Conservation (phyloP, 2,329 filamentous ascomycete genomes). For the Curvularia eragrostidis region DNA sequence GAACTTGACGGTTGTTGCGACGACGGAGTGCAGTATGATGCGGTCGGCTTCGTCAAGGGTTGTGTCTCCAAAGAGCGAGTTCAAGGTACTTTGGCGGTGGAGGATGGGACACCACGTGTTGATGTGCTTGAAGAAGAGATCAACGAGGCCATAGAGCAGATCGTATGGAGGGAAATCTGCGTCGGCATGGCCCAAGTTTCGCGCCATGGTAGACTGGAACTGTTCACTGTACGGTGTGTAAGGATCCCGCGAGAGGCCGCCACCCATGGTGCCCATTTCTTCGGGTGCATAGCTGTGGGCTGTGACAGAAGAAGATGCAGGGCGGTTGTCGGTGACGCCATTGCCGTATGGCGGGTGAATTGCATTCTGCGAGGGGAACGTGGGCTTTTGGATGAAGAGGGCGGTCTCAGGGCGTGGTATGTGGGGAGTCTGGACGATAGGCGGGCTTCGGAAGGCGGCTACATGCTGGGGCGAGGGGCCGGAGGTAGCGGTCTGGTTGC, state of each 20-base stretch:
- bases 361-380: conserved; percentile 44
- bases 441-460: conserved; percentile 44
- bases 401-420: conserved; percentile 54
- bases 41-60: conserved; percentile 81
- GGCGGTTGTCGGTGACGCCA: conserved; percentile 49
- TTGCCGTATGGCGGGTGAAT: conserved; percentile 42
- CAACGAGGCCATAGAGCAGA: conserved; percentile 65
- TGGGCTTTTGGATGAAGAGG: conserved; percentile 55
- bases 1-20: conserved; percentile 85
- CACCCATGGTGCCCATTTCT: conserved; percentile 31
- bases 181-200: conserved; percentile 42
- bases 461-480: conserved; percentile 43
- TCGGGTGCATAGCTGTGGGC: conserved; percentile 43
- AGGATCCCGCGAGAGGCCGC: conserved; percentile 36
- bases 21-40: conserved; percentile 84
- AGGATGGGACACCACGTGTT: conserved; percentile 82
- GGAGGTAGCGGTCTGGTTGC: conserved; percentile 30
- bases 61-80: conserved; percentile 75
- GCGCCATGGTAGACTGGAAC: conserved; percentile 38
- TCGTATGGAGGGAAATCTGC: conserved; percentile 65
- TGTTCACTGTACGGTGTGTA: conserved; percentile 43
- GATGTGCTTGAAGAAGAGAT: conserved; percentile 69
- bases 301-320: conserved; percentile 28
- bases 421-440: conserved; percentile 51
- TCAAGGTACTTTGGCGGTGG: conserved; percentile 81